Evolutionary conservation across 768 basidiomycete species (phyloP).

Genomic region (Tremella mesenterica): DNA sequence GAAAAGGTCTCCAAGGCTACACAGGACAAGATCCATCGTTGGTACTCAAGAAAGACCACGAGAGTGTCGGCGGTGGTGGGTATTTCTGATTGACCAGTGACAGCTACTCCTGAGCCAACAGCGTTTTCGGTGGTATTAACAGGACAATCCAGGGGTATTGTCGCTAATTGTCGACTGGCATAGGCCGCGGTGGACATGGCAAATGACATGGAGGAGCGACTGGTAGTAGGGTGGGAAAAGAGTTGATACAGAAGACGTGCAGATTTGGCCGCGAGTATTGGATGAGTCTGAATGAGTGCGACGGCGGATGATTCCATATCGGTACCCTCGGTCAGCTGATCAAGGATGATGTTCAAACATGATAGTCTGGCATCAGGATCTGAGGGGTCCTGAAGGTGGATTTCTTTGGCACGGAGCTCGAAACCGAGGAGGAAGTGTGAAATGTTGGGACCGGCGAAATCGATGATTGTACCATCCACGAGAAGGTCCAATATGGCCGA

Average conservation of each 20-base stretch:
- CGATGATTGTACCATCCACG: slow-evolving; percentile 61
- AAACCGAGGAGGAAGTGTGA: slow-evolving; percentile 77
- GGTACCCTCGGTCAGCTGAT: slow-evolving; percentile 64
- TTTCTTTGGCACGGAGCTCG: slow-evolving; percentile 52
- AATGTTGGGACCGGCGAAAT: slow-evolving; percentile 64
- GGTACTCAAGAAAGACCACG: slow-evolving; percentile 67
- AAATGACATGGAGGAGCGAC: slow-evolving; percentile 71
- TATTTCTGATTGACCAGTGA: slow-evolving; percentile 6
- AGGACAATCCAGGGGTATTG: slow-evolving; percentile 23
- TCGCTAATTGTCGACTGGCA: slow-evolving; percentile 71
- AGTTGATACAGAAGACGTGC: slow-evolving; percentile 77
- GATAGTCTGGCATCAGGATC: slow-evolving; percentile 46
- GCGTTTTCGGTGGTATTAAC: neutral
- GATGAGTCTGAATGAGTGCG: slow-evolving; percentile 48
- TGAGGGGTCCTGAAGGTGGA: slow-evolving; percentile 48
- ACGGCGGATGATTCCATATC: slow-evolving; percentile 47
- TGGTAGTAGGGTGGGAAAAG: slow-evolving; percentile 76
- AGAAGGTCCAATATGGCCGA: slow-evolving; percentile 72
- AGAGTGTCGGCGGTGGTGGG: slow-evolving; percentile 49
- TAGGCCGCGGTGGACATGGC: slow-evolving; percentile 81
- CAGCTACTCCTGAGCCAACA: slow-evolving; percentile 9
- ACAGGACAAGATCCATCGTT: slow-evolving; percentile 75
- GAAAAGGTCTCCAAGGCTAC: slow-evolving; percentile 81
- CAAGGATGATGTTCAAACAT: slow-evolving; percentile 71
- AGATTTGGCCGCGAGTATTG: slow-evolving; percentile 72